Base-by-base conservation (phyloP, 352 stramenopile species). In the Globisporangium heterothallicum region DNA sequence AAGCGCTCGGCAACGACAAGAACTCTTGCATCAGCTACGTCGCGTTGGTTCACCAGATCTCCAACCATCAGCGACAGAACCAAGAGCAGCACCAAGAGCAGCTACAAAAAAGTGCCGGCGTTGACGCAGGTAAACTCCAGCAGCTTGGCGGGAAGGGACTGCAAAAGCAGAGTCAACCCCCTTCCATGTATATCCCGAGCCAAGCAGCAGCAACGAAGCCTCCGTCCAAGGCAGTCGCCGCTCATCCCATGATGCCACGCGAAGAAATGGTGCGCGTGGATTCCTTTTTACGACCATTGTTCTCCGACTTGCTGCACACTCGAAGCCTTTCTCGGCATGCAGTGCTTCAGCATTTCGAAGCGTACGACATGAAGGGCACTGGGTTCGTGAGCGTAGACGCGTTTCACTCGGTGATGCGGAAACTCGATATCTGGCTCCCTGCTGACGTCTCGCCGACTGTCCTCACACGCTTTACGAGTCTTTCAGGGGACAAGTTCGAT, bases 301-400 rank as follows among this genome's bases (percentile, higher is more conserved):
- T 85, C 45, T 53, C 56, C 0, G 72, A 87, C 7, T 45, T 85
- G 41, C 53, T 85, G 6, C 59, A 69, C 19, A 78, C 67, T 40
- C 60, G 76, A 18, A 49, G 59, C 26, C 46, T 85, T 12, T 50
- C 63, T 19, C 66, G 56, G 0, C 13, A 56, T 14, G 61, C 53
- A 6, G 44, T 85, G 16, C 36, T 66, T 2, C 59, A 72, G 13
- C 58, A 66, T 1, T 88, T 86, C 52, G 65, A 73, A 26, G 61
- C 54, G 13, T 92, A 92, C 32, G 81, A 92, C 52, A 60, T 67
- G 19, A 76, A 74, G 35, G 66, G 61, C 19, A 68, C 72, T 3
- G 78, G 81, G 0, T 92, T 92, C 27, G 52, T 88, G 26, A 74
- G 56, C n/a, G 53, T 67, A 8, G 81, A 92, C 12, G 81, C 74